phyloP scores from a whole-genome alignment of 2,329 filamentous ascomycete species.

The Talaromyces sp. region DNA sequence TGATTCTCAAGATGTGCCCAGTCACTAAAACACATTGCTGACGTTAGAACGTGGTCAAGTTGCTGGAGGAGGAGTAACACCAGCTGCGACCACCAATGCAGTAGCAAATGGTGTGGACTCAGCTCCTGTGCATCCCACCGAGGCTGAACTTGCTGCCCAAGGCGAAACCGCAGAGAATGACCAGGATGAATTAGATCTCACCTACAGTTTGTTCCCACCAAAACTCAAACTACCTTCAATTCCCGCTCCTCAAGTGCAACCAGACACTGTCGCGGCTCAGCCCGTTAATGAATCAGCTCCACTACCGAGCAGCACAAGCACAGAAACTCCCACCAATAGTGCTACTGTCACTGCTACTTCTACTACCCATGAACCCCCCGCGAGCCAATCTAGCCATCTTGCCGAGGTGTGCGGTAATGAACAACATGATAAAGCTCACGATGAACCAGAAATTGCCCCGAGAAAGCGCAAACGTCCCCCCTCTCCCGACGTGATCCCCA shows the following conservation, averaged over 20 bases:
- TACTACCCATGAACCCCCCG: background rate
- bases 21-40: background rate
- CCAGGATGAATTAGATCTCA: background rate
- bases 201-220: slow-evolving; percentile 7
- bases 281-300: background rate
- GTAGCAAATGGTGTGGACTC: background rate
- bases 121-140: background rate
- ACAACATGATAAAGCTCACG: slow-evolving; percentile 1
- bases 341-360: background rate
- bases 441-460: slow-evolving; percentile 3
- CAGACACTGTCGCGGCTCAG: background rate
- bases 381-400: background rate
- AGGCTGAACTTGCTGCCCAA: background rate
- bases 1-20: background rate
- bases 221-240: background rate
- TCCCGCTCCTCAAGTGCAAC: background rate
- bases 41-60: background rate
- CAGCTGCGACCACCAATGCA: background rate
- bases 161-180: background rate
- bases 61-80: slow-evolving; percentile 5
- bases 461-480: slow-evolving; percentile 36
- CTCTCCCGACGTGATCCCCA: slow-evolving; percentile 36
- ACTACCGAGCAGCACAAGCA: background rate
- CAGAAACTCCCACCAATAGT: background rate
- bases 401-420: background rate